Evolutionary conservation across 78 protist species (phyloP), one percentile per base, ranked within the genome.

Genomic region (Chrysochromulina tobinii): DNA sequence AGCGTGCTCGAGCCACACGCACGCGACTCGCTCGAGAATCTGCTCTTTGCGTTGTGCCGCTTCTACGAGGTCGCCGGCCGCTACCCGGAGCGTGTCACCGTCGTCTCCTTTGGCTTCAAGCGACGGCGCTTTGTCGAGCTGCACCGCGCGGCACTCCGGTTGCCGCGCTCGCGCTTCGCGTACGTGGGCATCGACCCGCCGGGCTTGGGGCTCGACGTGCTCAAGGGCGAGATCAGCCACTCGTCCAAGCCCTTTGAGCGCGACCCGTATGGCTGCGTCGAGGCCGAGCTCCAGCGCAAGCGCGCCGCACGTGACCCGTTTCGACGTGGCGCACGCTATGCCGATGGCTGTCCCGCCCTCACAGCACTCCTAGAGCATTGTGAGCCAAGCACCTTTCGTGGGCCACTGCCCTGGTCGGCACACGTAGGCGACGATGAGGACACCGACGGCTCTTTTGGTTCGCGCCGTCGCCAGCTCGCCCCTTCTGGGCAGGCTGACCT

Each of bases 1-100:
- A n/a, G 50, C 53, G 54, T 6, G 6, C 20, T 27, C 15, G 92
- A 90, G 64, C 73, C 54, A 23, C 58, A 50, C 23, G 92, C 92
- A 18, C 69, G 87, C 18, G 92, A 90, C 79, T 90, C 92, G 50
- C 20, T 90, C 38, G 92, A 90, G 69, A 90, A 90, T 54, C 51
- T 90, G 57, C 50, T 90, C 27, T 90, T 90, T 67, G 11, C 73
- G 8, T 3, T 90, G 20, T 85, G 90, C 61, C 92, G 92, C 12
- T 90, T 90, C 72, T 61, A 83, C 66, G 89, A 85, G 79, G 3
- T 90, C 12, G 12, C 61, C 18, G 61, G 68, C 21, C n/a, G 18
- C 27, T 86, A 87, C 25, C 92, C 92, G 51, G 68, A 8, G 3
- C 8, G 6, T 25, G 15, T 90, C 27, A 90, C 92, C 20, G 89